These are phyloP conservation scores for Aspergillus homomorphus DNA, from an alignment of 495 filamentous ascomycete species.

Conservation along the genomic window DNA sequence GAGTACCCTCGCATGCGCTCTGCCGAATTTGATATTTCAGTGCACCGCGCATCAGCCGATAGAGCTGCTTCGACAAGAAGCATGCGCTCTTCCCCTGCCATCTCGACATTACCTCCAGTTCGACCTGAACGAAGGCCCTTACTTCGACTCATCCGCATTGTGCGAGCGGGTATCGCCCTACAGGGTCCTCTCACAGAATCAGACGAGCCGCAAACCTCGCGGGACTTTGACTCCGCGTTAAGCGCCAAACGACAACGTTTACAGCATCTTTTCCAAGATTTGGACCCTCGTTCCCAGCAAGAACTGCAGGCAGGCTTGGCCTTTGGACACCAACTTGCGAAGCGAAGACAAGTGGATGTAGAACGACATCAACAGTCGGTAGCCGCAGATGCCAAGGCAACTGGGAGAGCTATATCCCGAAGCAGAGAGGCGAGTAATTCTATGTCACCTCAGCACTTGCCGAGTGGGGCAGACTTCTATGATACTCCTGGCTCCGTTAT, in stretches of 20 bases:
- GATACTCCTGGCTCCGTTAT: conserved; percentile 19
- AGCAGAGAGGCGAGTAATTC: conserved; percentile 4
- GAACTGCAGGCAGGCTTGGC: conserved; percentile 45
- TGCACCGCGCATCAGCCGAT: neutral
- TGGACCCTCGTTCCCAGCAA: conserved; percentile 40
- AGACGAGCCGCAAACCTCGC: conserved; percentile 15
- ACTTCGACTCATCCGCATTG: conserved; percentile 38
- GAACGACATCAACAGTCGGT: conserved; percentile 6
- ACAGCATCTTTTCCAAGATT: conserved; percentile 44
- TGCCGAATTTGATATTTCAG: neutral
- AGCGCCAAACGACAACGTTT: conserved; percentile 30
- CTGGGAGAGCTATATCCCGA: conserved; percentile 4
- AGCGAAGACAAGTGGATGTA: conserved; percentile 19
- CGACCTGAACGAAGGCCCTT: conserved; percentile 12
- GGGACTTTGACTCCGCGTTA: conserved; percentile 16
- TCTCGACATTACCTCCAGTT: neutral
- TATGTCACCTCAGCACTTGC: conserved; percentile 14
- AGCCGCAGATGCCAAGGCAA: conserved; percentile 6
- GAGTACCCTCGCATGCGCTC: neutral
- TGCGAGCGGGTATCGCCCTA: conserved; percentile 48
- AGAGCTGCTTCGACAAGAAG: neutral
- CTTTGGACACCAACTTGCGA: conserved; percentile 50
- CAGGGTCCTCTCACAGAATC: conserved; percentile 41
- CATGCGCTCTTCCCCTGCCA: neutral
- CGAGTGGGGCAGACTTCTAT: conserved; percentile 6